Conservation (phyloP, 2,329 filamentous ascomycete genomes). For the Aspergillus arachidicola region DNA sequence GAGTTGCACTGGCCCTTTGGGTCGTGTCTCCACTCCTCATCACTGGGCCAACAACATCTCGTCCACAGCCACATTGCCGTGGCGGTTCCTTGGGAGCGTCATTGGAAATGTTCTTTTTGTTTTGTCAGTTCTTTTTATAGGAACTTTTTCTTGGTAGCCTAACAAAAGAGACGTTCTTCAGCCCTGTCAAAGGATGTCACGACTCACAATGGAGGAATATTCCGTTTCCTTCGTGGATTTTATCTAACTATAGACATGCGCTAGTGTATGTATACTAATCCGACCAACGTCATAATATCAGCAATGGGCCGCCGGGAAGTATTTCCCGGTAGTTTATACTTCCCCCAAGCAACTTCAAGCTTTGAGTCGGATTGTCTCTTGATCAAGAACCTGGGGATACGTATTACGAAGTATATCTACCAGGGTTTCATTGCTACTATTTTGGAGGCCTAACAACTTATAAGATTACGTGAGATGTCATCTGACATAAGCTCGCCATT, state of each 20-base stretch:
- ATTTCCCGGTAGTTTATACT: not conserved
- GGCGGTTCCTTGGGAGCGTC: slow-evolving; percentile 12
- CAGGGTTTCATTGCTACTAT: not conserved
- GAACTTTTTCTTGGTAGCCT: slow-evolving; percentile 1
- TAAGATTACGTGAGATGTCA: not conserved
- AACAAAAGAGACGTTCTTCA: not conserved
- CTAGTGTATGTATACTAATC: not conserved
- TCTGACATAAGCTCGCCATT: not conserved
- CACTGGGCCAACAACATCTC: slow-evolving; percentile 21
- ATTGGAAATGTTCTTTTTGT: not conserved
- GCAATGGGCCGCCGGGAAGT: not conserved
- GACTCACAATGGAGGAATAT: not conserved
- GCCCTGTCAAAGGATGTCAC: not conserved
- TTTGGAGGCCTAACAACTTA: not conserved
- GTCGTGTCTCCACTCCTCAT: slow-evolving; percentile 12
- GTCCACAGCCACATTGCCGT: slow-evolving; percentile 19
- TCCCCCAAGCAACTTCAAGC: not conserved
- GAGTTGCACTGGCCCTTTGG: slow-evolving; percentile 16
- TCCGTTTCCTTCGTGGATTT: not conserved
- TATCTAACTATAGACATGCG: not conserved
- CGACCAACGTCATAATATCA: not conserved
- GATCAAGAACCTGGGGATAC: too few species aligned
- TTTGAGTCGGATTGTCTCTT: not conserved
- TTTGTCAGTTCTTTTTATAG: slow-evolving; percentile 18
- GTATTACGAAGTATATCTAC: too few species aligned